Evolutionary conservation across 2,329 filamentous ascomycete genomes (phyloP).

Genomic region (Cercospora sp.): DNA sequence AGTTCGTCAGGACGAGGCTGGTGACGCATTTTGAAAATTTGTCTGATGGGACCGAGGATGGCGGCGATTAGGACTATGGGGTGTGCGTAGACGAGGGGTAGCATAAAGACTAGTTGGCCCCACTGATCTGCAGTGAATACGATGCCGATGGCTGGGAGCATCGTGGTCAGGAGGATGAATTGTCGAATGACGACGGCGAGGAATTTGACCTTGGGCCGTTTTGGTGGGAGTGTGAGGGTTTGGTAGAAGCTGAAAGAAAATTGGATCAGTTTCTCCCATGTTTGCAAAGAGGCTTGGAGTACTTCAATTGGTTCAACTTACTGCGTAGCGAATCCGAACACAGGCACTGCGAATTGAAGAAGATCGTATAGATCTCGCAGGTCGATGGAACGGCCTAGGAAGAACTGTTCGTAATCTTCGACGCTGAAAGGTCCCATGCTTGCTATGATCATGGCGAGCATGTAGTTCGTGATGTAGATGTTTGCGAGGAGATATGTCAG

Average conservation of each 20-base stretch:
- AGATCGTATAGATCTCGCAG: background rate
- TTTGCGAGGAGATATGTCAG: too few species aligned
- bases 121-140: background rate
- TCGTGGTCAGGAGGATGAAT: background rate
- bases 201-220: background rate
- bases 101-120: background rate
- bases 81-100: background rate
- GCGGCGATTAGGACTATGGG: background rate
- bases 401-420: too few species aligned
- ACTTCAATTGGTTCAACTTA: too few species aligned
- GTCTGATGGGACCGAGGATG: background rate
- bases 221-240: background rate
- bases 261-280: too few species aligned
- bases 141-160: background rate
- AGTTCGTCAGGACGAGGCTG: too few species aligned
- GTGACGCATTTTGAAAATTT: background rate
- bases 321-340: too few species aligned
- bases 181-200: background rate
- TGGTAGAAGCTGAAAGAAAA: background rate
- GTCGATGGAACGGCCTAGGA: background rate
- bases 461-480: too few species aligned
- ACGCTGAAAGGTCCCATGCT: too few species aligned
- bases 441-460: too few species aligned
- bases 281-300: too few species aligned
- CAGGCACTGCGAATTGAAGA: background rate